Base-by-base conservation (phyloP, 1,284 basidiomycete genomes). In the Takashimella koratensis region DNA sequence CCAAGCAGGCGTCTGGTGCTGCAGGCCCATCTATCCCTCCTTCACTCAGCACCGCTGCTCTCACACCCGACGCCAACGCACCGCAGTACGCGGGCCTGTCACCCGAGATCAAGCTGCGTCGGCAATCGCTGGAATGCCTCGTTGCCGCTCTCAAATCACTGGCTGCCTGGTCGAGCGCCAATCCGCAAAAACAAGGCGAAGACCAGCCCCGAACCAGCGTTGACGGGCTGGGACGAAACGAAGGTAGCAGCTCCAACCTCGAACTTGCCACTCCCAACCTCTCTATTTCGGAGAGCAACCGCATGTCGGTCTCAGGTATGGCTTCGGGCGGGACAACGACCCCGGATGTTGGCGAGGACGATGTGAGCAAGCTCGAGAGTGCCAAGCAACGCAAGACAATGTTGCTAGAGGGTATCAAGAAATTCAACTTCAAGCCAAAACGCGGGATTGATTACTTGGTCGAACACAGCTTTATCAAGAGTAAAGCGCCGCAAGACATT, bases 341-440 rank as follows among this genome's bases (percentile, higher is more conserved):
- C 0, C 89, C 90, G 0, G 90, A 93, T 51, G 68, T 84, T 5
- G 67, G 59, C 21, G 65, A 77, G 49, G 96, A 98, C 70, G 96
- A 98, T 70, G 95, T 95, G 0, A 86, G 82, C 36, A 85, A 84
- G 69, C 98, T 99, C 65, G 96, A 98, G 78, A 94, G 83, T 62
- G 96, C 93, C 25, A 98, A 97, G 75, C 88, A 93, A 76, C 89
- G 92, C 78, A 99, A 99, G 80, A 98, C 90, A 30, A 92, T 88
- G 1, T 76, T 98, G 25, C 77, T 96, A 44, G 96, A 98, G 70
- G 97, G 95, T 25, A 90, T 99, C 73, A 92, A 88, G 76, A 92
- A 92, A 75, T 99, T 99, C 79, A 98, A 98, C 77, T 94, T 88
- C 79, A 98, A 98, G 77, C 94, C 96, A 11, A 97, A 96, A 76